Evolutionary conservation across 2,329 filamentous ascomycete species (phyloP), one percentile per base, ranked within the genome.

Genomic region (Nannizziopsis barbatae): DNA sequence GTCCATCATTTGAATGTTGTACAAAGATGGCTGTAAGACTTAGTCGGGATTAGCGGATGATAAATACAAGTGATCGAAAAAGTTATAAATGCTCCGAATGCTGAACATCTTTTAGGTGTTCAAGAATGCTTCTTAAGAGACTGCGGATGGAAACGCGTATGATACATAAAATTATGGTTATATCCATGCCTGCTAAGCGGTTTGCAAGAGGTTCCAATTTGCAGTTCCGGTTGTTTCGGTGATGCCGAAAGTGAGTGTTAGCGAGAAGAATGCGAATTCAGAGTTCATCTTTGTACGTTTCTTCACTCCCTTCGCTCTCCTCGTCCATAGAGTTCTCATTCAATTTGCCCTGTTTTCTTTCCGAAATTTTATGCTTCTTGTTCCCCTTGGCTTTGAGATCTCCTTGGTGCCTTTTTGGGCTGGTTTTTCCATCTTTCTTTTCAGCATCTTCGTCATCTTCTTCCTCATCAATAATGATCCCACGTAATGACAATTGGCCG

Each of bases 401-500:
- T 51, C 38, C 17, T 4, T 56, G 57, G 31, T 38, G 35, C 31
- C 55, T 54, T 58, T 52, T 33, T 27, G 22, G 22, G 22, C 22
- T 27, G 50, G 55, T 44, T 33, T 46, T 38, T 33, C 1, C 15
- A 31, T 27, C 41, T 17, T 49, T 45, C 12, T 17, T 42, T 33
- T 27, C 38, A 31, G 17, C 36, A 40, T 50, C 40, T 30, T 12
- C 33, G 3, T 31, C 36, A n/a, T 54, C 49, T 5, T 50, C 47
- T 7, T 44, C 37, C 38, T 51, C 72, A 1, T 76, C 74, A 2
- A 76, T 80, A 12, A 90, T 75, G 37, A 85, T 77, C 0, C 83
- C 85, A 39, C 83, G 71, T 36, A 90, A 77, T 60, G 87, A 82
- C 52, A 77, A 69, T 17, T 76, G 73, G 3, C 76, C 74, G 1